Conservation (phyloP, 805 yeast species). For the Saccharomycopsis capsularis region DNA sequence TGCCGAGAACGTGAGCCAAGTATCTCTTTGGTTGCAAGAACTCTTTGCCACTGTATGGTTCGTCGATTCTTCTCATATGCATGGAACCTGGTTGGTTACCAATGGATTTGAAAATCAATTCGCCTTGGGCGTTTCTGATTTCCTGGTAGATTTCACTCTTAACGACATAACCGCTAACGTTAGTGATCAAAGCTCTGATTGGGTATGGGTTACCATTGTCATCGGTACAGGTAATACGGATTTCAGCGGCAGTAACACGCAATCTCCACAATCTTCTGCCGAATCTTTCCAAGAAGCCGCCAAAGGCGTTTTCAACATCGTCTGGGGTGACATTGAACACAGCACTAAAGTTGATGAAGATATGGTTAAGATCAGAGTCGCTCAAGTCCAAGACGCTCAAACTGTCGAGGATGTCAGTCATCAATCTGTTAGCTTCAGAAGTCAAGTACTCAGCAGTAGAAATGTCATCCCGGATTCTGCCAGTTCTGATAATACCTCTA, state of each 20-base stretch:
- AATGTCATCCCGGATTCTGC: conserved; percentile 87
- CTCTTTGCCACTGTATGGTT: conserved; percentile 97
- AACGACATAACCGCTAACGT: conserved; percentile 95
- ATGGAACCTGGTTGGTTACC: conserved; percentile 86
- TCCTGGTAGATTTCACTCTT: conserved; percentile 93
- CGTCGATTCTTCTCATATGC: conserved; percentile 93
- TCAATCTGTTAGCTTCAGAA: conserved; percentile 92
- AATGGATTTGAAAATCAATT: conserved; percentile 94
- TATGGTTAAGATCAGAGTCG: conserved; percentile 93
- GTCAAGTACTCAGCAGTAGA: conserved; percentile 89
- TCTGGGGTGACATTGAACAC: conserved; percentile 90
- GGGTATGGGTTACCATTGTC: conserved; percentile 87
- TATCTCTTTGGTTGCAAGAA: conserved; percentile 98
- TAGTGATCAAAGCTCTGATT: conserved; percentile 91
- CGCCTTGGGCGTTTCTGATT: conserved; percentile 85
- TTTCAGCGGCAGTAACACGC: conserved; percentile 95
- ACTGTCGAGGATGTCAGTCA: conserved; percentile 93
- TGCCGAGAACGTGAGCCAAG: conserved; percentile 96
- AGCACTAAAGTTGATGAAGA: conserved; percentile 94
- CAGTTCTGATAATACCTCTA: conserved; percentile 95
- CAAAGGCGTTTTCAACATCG: conserved; percentile 96
- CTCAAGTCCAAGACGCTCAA: conserved; percentile 90
- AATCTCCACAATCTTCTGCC: conserved; percentile 96
- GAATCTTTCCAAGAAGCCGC: conserved; percentile 94
- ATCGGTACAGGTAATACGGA: conserved; percentile 91